Conservation (phyloP, 352 stramenopile species). For the Phytophthora chlamydospora region DNA sequence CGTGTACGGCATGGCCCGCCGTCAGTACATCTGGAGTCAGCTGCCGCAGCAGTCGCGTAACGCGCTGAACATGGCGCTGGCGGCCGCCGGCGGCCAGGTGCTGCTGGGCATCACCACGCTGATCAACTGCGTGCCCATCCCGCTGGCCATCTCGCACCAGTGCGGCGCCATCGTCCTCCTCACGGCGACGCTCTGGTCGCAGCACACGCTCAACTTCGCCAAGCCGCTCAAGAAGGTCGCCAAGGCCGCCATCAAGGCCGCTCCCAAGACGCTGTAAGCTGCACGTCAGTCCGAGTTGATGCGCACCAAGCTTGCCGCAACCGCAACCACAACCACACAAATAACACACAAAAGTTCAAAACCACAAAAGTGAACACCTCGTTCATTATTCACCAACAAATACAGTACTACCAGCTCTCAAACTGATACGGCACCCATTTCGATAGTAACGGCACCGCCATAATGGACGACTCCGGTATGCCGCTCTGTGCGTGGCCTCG, state of each 20-base stretch:
- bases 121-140: slow-evolving; percentile 96
- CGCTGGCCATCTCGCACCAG: slow-evolving; percentile 96
- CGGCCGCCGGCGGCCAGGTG: slow-evolving; percentile 82
- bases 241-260: slow-evolving; percentile 47
- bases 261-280: slow-evolving; percentile 34
- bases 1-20: slow-evolving; percentile 72
- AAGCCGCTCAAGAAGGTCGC: slow-evolving; percentile 55
- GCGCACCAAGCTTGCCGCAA: no score
- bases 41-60: slow-evolving; percentile 79
- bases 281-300: neutral
- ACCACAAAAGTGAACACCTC: slow-evolving; percentile 8
- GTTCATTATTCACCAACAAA: neutral
- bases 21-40: slow-evolving; percentile 85
- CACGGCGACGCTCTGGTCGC: slow-evolving; percentile 91
- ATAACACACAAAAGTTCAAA: slow-evolving; percentile 17
- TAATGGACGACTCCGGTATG: slow-evolving; percentile 54
- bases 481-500: neutral
- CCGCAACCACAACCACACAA: slow-evolving; percentile 6
- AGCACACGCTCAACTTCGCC: slow-evolving; percentile 91
- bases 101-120: slow-evolving; percentile 97
- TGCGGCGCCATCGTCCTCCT: slow-evolving; percentile 95
- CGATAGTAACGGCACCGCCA: slow-evolving; percentile 6
- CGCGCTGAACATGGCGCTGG: slow-evolving; percentile 81
- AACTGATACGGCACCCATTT: slow-evolving; percentile 26
- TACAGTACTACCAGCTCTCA: slow-evolving; percentile 8